Evolutionary conservation across 768 basidiomycete genomes (phyloP).

Genomic region (Favolaschia claudopus): DNA sequence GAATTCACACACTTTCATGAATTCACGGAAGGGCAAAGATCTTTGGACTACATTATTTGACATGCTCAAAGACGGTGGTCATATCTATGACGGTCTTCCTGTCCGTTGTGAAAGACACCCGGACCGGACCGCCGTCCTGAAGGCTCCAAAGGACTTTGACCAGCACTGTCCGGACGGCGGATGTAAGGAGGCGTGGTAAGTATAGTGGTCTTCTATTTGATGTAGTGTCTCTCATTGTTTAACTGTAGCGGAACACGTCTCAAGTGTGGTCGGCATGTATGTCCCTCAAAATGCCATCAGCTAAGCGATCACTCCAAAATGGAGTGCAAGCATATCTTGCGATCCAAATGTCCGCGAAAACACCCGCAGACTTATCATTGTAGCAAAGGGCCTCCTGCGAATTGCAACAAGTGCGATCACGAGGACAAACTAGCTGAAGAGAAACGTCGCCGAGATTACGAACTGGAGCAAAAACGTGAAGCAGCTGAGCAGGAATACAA

Average conservation of each 20-base stretch:
- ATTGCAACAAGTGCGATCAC: slow-evolving; percentile 46
- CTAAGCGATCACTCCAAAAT: slow-evolving; percentile 61
- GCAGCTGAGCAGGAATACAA: slow-evolving; percentile 43
- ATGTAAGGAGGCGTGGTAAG: slow-evolving; percentile 66
- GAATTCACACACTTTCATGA: slow-evolving; percentile 64
- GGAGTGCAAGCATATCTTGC: slow-evolving; percentile 49
- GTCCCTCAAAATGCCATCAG: slow-evolving; percentile 70
- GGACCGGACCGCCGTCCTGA: slow-evolving; percentile 45
- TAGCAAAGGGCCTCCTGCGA: slow-evolving; percentile 33
- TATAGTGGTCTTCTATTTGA: background rate
- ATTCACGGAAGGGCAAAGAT: slow-evolving; percentile 56
- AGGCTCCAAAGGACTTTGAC: slow-evolving; percentile 57
- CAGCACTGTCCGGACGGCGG: slow-evolving; percentile 66
- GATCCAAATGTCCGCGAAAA: slow-evolving; percentile 48
- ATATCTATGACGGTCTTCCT: slow-evolving; percentile 69
- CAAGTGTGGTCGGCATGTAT: slow-evolving; percentile 59
- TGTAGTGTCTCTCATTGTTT: background rate
- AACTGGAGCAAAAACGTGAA: slow-evolving; percentile 47
- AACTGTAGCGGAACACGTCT: slow-evolving; percentile 53
- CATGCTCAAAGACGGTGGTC: slow-evolving; percentile 47
- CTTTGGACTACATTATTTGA: slow-evolving; percentile 61
- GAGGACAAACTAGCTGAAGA: slow-evolving; percentile 45
- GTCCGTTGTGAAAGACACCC: slow-evolving; percentile 65
- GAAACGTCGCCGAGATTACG: slow-evolving; percentile 41
- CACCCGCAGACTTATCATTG: slow-evolving; percentile 57